Evolutionary conservation across 2,329 filamentous ascomycete species (phyloP).

Genomic region (Verruconis gallopava): DNA sequence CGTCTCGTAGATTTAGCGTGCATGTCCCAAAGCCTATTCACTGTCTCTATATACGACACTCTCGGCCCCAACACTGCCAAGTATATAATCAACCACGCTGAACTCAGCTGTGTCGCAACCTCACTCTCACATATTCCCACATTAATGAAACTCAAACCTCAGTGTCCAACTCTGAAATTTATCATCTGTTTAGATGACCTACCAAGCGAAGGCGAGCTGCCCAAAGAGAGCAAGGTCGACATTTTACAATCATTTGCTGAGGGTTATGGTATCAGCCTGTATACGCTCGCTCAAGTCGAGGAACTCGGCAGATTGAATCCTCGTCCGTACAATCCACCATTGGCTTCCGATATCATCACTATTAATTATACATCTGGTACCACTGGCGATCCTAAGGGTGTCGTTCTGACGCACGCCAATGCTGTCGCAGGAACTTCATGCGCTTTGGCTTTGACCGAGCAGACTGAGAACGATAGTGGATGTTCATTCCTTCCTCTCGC

Average conservation of each 20-base stretch:
- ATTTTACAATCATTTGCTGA: slow-evolving; percentile 64
- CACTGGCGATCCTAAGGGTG: slow-evolving; percentile 71
- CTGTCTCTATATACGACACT: slow-evolving; percentile 92
- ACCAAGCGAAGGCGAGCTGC: slow-evolving; percentile 56
- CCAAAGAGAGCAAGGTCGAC: slow-evolving; percentile 65
- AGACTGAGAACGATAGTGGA: slow-evolving; percentile 47
- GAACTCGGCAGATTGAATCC: slow-evolving; percentile 60
- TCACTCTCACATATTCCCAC: slow-evolving; percentile 70
- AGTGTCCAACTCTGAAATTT: slow-evolving; percentile 68
- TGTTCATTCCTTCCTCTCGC: slow-evolving; percentile 87
- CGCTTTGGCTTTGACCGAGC: slow-evolving; percentile 41
- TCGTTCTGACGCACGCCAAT: slow-evolving; percentile 68
- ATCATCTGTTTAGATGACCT: slow-evolving; percentile 80
- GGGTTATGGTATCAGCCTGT: slow-evolving; percentile 63
- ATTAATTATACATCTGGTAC: slow-evolving; percentile 88
- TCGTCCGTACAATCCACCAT: slow-evolving; percentile 57
- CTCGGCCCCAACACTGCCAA: slow-evolving; percentile 83
- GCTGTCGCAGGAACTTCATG: slow-evolving; percentile 60
- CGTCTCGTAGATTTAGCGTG: slow-evolving; percentile 58
- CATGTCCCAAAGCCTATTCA: slow-evolving; percentile 76
- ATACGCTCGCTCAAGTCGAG: slow-evolving; percentile 71
- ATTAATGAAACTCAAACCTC: slow-evolving; percentile 66
- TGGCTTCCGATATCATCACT: slow-evolving; percentile 65
- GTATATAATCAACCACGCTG: slow-evolving; percentile 88
- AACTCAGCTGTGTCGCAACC: slow-evolving; percentile 60